Evolutionary conservation across 305 asterid genomes (phyloP).

Genomic region (Petunia hybrid): DNA sequence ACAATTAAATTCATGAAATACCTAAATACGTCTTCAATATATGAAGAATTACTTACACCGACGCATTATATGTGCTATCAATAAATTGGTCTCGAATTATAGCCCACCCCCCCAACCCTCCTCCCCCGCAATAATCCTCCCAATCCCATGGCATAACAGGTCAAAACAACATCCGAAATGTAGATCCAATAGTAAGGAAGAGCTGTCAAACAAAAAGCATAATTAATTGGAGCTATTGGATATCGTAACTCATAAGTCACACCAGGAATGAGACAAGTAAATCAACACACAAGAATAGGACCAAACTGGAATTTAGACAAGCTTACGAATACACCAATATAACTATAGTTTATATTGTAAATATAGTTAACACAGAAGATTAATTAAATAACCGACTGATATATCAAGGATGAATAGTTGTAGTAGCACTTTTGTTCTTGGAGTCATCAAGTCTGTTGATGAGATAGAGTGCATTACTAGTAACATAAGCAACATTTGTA

Average conservation of each 20-base stretch:
- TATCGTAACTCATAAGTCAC: too few species aligned
- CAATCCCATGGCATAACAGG: not conserved
- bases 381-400: not conserved
- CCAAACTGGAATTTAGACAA: constrained; percentile 11
- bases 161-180: not conserved
- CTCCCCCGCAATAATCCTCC: not conserved
- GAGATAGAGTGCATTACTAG: constrained; percentile 89
- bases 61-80: not conserved
- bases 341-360: not conserved
- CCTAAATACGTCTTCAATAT: too few species aligned
- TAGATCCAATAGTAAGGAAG: not conserved
- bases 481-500: constrained; percentile 71
- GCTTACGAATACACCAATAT: not conserved
- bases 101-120: not conserved
- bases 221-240: too few species aligned
- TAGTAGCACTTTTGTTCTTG: not conserved
- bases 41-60: not conserved
- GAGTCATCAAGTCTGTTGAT: constrained; percentile 65
- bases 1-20: too few species aligned
- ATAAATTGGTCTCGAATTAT: not conserved
- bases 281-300: not conserved
- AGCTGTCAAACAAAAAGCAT: not conserved
- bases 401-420: not conserved
- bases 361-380: not conserved
- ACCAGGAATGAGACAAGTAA: not conserved